Conservation (phyloP, 2,329 filamentous ascomycete genomes). For the Colletotrichum endophyticum region DNA sequence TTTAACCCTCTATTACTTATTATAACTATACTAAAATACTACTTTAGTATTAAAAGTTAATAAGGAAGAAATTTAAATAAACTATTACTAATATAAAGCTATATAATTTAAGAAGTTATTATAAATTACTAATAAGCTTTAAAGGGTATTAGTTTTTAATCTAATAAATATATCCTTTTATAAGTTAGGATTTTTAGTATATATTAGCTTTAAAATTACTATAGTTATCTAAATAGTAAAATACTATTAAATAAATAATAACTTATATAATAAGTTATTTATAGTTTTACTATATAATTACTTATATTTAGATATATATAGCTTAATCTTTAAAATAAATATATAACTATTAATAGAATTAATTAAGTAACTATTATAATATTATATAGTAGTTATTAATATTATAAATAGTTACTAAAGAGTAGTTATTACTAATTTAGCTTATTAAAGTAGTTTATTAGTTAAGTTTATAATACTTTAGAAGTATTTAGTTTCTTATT, state of each 20-base stretch:
- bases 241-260: neutral
- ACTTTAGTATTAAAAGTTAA: neutral
- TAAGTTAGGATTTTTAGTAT: neutral
- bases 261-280: neutral
- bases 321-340: neutral
- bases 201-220: neutral
- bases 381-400: too few species aligned
- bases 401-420: too few species aligned
- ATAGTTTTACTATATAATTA: neutral
- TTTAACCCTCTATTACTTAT: neutral
- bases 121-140: neutral
- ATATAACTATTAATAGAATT: neutral
- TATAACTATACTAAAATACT: neutral
- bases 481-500: neutral
- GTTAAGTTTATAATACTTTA: too few species aligned
- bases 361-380: neutral
- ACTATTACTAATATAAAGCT: neutral
- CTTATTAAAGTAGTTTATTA: too few species aligned
- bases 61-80: neutral
- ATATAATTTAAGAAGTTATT: neutral
- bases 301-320: neutral
- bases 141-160: neutral
- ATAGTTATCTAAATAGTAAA: neutral
- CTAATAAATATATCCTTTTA: neutral
- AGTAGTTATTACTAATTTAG: too few species aligned